These are phyloP conservation scores for Fragaria ananassa DNA, from an alignment of 306 rosid species.

Conservation along the genomic window DNA sequence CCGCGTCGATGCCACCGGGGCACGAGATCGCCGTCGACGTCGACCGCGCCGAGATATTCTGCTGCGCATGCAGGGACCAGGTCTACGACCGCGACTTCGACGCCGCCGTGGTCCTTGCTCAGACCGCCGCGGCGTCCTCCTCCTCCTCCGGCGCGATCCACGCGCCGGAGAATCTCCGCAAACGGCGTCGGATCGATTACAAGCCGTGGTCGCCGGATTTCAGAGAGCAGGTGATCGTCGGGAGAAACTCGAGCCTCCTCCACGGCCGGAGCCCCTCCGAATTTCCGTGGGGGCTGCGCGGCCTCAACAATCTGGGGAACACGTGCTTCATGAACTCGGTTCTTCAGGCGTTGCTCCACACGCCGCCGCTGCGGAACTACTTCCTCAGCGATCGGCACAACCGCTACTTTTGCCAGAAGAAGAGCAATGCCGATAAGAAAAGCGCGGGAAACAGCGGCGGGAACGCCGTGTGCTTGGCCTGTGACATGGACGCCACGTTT, in stretches of 20 bases:
- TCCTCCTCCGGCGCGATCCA: constrained; percentile 22
- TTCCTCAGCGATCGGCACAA: constrained; percentile 84
- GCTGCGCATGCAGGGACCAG: constrained; percentile 85
- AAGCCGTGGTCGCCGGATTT: constrained; percentile 74
- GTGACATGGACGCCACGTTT: constrained; percentile 79
- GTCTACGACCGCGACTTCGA: constrained; percentile 92
- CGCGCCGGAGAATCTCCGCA: constrained; percentile 76
- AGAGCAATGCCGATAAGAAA: constrained; percentile 34
- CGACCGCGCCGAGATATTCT: constrained; percentile 92
- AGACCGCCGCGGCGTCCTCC: constrained; percentile 53
- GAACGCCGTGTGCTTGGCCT: constrained; percentile 61
- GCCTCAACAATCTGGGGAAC: constrained; percentile 81
- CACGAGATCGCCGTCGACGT: constrained; percentile 93
- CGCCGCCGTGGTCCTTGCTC: constrained; percentile 75
- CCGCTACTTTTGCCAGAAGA: constrained; percentile 74
- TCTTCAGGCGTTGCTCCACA: constrained; percentile 84
- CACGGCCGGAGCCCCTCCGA: constrained; percentile 25
- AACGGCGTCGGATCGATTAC: constrained; percentile 77
- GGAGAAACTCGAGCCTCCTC: constrained; percentile 44
- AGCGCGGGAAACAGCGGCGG: constrained; percentile 29
- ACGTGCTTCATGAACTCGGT: constrained; percentile 97
- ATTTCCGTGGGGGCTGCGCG: constrained; percentile 79
- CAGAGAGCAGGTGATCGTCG: constrained; percentile 53
- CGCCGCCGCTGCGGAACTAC: constrained; percentile 87
- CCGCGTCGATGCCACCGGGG: constrained; percentile 55